A percentile compares a stretch with the other conserved stretches of the same genome.
Conservation (phyloP, 148 eudicot species). For the Chenopodium berlandieri region DNA sequence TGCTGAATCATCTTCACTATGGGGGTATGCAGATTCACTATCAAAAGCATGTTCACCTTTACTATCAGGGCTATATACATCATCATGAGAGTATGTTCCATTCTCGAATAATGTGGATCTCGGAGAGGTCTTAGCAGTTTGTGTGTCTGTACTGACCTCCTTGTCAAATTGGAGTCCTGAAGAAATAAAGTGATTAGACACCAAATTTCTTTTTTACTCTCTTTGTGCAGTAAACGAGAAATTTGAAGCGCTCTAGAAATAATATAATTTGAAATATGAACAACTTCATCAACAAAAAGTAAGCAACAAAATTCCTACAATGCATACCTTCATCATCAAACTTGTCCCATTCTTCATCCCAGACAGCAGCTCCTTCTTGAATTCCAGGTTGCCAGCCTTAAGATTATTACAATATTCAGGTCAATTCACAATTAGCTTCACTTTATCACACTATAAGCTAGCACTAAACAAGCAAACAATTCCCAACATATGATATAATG, state of each 20-base stretch:
- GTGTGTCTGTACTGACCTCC: slow-evolving; percentile 37
- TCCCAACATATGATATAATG: too few species aligned
- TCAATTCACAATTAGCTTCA: slow-evolving; percentile 18
- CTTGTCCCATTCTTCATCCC: slow-evolving; percentile 99
- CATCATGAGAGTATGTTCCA: slow-evolving; percentile 53
- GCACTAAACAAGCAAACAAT: too few species aligned
- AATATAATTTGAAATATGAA: neutral
- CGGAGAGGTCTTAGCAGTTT: slow-evolving; percentile 36
- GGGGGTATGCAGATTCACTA: slow-evolving; percentile 57
- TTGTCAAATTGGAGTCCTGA: slow-evolving; percentile 73
- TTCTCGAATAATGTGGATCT: slow-evolving; percentile 45
- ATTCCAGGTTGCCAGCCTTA: slow-evolving; percentile 98
- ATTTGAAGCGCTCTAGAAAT: neutral
- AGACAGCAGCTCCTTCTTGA: slow-evolving; percentile 76
- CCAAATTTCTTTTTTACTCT: neutral
- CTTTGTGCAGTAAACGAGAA: neutral
- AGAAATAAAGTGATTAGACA: slow-evolving; percentile 15
- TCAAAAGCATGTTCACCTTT: slow-evolving; percentile 44
- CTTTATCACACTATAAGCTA: too few species aligned
- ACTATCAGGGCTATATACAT: slow-evolving; percentile 46
- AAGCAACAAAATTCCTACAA: slow-evolving; percentile 9
- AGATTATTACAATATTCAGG: slow-evolving; percentile 21
- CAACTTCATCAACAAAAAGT: neutral
- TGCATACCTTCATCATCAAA: slow-evolving; percentile 91
- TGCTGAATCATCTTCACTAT: slow-evolving; percentile 79